phyloP scores from a whole-genome alignment of 106 monocot genomes.

The Dendrobium nobile region DNA sequence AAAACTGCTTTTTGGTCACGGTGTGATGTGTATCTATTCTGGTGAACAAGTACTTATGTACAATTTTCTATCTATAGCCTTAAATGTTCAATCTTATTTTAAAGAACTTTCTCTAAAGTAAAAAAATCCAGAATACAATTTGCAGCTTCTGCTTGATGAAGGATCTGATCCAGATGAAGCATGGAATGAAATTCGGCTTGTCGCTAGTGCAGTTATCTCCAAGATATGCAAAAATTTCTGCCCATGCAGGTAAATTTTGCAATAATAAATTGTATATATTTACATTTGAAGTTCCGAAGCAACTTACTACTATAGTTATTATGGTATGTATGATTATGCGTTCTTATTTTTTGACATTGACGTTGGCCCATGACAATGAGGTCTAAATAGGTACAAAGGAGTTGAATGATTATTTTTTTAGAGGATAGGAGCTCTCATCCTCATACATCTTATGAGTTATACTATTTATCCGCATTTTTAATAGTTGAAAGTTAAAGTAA shows the following conservation, averaged over 20 bases:
- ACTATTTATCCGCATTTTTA: neutral
- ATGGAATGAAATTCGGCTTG: conserved; percentile 42
- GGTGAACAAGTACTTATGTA: neutral
- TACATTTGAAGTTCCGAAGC: too few relatives aligned
- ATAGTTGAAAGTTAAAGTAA: neutral
- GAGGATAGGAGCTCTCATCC: neutral
- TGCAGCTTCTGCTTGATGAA: conserved; percentile 34
- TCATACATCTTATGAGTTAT: neutral
- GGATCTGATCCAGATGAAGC: conserved; percentile 20
- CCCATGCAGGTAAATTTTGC: conserved; percentile 35
- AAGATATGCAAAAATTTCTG: conserved; percentile 51
- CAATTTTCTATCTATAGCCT: neutral
- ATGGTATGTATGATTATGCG: neutral
- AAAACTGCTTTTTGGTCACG: neutral
- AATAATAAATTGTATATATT: neutral
- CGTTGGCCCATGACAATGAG: neutral
- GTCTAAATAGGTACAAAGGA: neutral
- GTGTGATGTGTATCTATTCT: neutral
- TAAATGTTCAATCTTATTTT: neutral
- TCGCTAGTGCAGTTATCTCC: conserved; percentile 36
- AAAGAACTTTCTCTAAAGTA: neutral
- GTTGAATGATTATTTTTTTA: neutral
- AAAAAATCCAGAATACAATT: conserved; percentile 26
- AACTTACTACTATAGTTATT: too few relatives aligned
- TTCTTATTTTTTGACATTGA: neutral